Conservation (phyloP, 495 filamentous ascomycete species). For the Polyplosphaeria fusca region DNA sequence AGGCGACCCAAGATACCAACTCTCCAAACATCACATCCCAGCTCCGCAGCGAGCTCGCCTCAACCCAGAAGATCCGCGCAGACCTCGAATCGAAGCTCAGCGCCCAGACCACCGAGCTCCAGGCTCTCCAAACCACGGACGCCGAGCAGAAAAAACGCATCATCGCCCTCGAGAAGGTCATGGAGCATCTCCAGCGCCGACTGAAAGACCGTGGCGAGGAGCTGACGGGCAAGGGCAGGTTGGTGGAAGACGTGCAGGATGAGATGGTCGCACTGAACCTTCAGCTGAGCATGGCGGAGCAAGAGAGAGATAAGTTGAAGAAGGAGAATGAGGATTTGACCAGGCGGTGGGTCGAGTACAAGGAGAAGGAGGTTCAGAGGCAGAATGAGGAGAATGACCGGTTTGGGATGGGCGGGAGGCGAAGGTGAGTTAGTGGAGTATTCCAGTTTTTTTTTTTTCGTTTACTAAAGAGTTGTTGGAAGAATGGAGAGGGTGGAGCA, state of each 20-base stretch:
- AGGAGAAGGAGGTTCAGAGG: slow-evolving; percentile 78
- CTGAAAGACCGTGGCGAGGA: slow-evolving; percentile 83
- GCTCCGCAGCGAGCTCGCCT: slow-evolving; percentile 40
- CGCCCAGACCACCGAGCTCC: slow-evolving; percentile 33
- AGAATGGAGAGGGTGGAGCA: too few species aligned
- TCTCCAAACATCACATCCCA: slow-evolving; percentile 23
- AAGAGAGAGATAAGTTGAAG: slow-evolving; percentile 62
- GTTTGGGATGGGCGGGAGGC: slow-evolving; percentile 20
- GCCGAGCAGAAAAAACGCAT: slow-evolving; percentile 53
- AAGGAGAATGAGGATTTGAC: slow-evolving; percentile 87
- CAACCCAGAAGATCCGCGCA: slow-evolving; percentile 39
- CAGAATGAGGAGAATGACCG: slow-evolving; percentile 65
- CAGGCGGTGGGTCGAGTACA: slow-evolving; percentile 84
- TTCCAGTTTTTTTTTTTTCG: too few species aligned
- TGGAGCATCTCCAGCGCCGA: slow-evolving; percentile 55
- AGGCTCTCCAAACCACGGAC: slow-evolving; percentile 36
- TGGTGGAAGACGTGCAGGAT: slow-evolving; percentile 86
- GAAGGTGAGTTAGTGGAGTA: too few species aligned
- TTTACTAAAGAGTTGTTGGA: too few species aligned
- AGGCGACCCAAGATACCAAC: slow-evolving; percentile 5
- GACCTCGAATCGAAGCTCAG: slow-evolving; percentile 35
- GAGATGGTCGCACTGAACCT: slow-evolving; percentile 81
- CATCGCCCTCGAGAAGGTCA: slow-evolving; percentile 59
- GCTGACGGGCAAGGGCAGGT: slow-evolving; percentile 72
- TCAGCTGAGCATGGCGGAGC: slow-evolving; percentile 81